These are phyloP conservation scores for Nicotiana knightiana DNA, from an alignment of 257 asterid species.

Conservation along the genomic window DNA sequence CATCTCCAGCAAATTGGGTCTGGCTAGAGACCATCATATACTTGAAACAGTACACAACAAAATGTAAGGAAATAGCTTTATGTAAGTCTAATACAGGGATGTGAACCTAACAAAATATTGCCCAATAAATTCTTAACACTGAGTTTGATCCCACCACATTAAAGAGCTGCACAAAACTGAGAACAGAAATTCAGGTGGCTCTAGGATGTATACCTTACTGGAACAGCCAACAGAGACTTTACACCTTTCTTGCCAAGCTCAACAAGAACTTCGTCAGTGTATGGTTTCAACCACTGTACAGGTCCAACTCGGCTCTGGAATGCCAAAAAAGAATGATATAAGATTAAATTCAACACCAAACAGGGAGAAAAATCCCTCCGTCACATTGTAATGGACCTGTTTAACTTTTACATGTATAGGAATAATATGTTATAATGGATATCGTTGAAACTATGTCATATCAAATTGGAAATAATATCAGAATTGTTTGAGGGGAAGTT, in stretches of 20 bases:
- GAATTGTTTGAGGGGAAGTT: neutral
- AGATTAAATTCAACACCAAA: neutral
- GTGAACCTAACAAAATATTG: neutral
- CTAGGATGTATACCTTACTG: constrained; percentile 55
- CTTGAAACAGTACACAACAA: neutral
- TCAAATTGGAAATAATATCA: neutral
- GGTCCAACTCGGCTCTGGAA: constrained; percentile 97
- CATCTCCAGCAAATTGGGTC: neutral
- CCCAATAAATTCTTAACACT: neutral
- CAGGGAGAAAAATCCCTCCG: neutral
- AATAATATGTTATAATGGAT: neutral
- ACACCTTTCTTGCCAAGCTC: constrained; percentile 91
- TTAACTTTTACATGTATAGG: neutral
- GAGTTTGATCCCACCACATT: neutral
- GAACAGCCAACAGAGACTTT: constrained; percentile 84
- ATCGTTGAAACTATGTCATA: neutral
- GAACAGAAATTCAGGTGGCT: neutral
- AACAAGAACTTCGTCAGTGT: constrained; percentile 93
- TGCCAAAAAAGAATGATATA: neutral
- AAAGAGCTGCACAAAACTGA: neutral
- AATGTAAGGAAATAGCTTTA: neutral
- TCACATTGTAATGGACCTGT: neutral
- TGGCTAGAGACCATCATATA: neutral
- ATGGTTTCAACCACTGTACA: constrained; percentile 95
- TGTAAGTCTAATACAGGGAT: neutral